These are phyloP conservation scores for Trebouxia sp. DNA, from an alignment of 139 green algal genomes.

Conservation along the genomic window DNA sequence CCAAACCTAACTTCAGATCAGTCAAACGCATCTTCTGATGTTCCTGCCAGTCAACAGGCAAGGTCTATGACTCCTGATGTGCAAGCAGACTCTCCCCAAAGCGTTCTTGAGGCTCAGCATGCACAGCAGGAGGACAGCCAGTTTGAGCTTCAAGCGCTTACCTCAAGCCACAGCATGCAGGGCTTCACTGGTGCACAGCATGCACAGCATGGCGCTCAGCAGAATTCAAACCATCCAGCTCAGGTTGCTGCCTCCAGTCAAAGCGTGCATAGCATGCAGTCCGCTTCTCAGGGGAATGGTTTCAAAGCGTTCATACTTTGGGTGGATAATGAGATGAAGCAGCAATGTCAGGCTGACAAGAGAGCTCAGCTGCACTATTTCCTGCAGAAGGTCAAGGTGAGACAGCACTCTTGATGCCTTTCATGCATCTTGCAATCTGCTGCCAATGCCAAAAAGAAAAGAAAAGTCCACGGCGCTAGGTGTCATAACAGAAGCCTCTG, in stretches of 20 bases:
- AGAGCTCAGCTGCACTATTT: not conserved
- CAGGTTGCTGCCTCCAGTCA: not conserved
- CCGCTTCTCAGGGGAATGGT: not conserved
- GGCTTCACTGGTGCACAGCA: not conserved
- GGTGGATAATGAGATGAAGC: not conserved
- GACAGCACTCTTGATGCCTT: no score
- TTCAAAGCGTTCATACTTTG: not conserved
- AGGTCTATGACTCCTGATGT: no score
- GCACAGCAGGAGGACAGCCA: no score
- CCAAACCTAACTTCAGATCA: no score
- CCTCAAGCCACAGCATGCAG: not conserved
- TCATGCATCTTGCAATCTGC: not conserved
- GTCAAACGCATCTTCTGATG: no score
- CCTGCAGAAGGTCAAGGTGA: not conserved
- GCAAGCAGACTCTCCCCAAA: no score
- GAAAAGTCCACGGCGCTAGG: no score
- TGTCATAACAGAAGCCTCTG: no score
- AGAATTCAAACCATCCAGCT: not conserved
- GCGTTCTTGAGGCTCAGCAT: not conserved
- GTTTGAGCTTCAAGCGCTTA: not conserved
- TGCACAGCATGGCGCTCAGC: conserved; percentile 1
- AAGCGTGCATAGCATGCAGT: not conserved
- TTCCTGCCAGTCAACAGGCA: no score
- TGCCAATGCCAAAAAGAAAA: no score
- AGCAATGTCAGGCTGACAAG: not conserved